Evolutionary conservation across 2,329 filamentous ascomycete genomes (phyloP).

Genomic region (Sclerotinia nivalis): DNA sequence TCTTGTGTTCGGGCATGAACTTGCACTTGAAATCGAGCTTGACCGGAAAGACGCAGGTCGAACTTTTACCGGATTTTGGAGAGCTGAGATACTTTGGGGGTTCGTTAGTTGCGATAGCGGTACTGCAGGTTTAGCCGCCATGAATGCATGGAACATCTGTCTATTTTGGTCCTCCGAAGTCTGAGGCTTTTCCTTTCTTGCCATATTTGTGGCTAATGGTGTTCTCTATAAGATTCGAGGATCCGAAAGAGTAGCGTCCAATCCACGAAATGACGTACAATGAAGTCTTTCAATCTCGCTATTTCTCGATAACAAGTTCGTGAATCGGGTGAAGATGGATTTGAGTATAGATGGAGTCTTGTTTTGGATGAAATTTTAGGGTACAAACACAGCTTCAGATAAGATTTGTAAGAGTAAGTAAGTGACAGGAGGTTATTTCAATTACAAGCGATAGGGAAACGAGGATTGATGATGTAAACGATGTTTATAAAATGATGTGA

Average conservation of each 20-base stretch:
- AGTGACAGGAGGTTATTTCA: neutral
- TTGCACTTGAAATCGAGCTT: neutral
- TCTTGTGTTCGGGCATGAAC: neutral
- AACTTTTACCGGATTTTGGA: too few relatives aligned
- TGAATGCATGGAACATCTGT: too few relatives aligned
- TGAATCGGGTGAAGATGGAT: neutral
- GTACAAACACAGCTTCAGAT: neutral
- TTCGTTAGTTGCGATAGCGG: too few relatives aligned
- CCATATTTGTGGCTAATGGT: neutral
- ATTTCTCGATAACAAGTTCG: neutral
- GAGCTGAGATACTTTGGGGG: too few relatives aligned
- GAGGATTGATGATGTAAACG: neutral
- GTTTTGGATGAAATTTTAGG: neutral
- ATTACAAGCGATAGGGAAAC: neutral
- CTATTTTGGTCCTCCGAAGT: too few relatives aligned
- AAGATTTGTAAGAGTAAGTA: neutral
- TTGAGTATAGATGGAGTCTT: neutral
- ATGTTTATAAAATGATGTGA: neutral
- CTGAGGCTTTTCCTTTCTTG: too few relatives aligned
- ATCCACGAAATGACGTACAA: neutral
- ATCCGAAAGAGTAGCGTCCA: neutral
- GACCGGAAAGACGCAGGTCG: neutral
- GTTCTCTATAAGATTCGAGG: neutral
- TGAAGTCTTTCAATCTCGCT: neutral
- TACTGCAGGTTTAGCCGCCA: too few relatives aligned